Evolutionary conservation across 2,329 filamentous ascomycete genomes (phyloP).

Genomic region (Stemphylium beticola): DNA sequence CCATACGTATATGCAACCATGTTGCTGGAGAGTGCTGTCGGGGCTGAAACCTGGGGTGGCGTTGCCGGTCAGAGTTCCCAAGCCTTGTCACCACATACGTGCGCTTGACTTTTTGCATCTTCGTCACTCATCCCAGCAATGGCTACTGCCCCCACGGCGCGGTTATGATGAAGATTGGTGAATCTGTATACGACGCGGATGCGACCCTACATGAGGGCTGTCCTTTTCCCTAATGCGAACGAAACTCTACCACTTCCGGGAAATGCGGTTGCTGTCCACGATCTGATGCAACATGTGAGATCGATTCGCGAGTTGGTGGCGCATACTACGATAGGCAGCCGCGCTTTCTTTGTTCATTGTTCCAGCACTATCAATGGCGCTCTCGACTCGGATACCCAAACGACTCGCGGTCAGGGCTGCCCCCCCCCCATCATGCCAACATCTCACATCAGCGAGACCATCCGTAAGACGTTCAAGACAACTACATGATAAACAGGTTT

Average conservation of each 20-base stretch:
- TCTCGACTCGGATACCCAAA: too few species aligned
- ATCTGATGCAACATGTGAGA: background rate
- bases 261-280: background rate
- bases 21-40: background rate
- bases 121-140: background rate
- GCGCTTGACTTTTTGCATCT: background rate
- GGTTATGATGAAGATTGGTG: background rate
- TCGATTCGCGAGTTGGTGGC: background rate
- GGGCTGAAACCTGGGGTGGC: background rate
- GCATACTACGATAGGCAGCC: too few species aligned
- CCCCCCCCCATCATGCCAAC: too few species aligned
- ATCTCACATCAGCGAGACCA: too few species aligned
- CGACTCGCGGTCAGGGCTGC: too few species aligned
- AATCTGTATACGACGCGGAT: background rate
- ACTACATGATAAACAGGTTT: too few species aligned
- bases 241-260: too few species aligned
- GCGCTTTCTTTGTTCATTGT: too few species aligned
- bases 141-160: too few species aligned
- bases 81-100: background rate
- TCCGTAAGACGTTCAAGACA: too few species aligned
- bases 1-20: background rate
- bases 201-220: background rate
- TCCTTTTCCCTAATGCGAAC: background rate
- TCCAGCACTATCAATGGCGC: too few species aligned
- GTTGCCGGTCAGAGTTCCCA: background rate